These are phyloP conservation scores for Termitomyces sp. DNA, from an alignment of 768 basidiomycete genomes.

Conservation along the genomic window DNA sequence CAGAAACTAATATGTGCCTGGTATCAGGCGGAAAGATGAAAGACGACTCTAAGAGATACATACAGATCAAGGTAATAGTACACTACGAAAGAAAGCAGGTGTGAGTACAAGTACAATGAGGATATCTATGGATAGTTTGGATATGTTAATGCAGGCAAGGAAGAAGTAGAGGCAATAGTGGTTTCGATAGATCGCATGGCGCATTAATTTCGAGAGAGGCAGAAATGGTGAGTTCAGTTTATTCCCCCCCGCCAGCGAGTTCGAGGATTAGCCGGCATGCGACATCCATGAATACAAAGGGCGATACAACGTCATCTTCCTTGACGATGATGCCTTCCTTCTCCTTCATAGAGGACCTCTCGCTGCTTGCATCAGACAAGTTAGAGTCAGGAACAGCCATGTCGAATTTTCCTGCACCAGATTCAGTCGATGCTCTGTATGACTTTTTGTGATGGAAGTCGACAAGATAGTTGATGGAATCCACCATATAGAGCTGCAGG, in stretches of 20 bases:
- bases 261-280: constrained; percentile 92
- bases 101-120: constrained; percentile 11
- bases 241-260: constrained; percentile 63
- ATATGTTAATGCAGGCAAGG: constrained; percentile 1
- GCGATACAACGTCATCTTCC: constrained; percentile 71
- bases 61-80: constrained; percentile 10
- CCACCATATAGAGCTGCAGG: constrained; percentile 94
- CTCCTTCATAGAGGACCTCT: constrained; percentile 48
- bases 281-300: constrained; percentile 96
- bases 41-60: constrained; percentile 12
- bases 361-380: constrained; percentile 48
- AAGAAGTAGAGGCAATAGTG: background rate
- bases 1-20: background rate
- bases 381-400: constrained; percentile 48
- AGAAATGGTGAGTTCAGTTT: background rate
- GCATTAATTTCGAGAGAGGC: background rate
- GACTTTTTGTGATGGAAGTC: constrained; percentile 98
- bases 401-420: constrained; percentile 68
- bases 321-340: constrained; percentile 34
- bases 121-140: constrained; percentile 11
- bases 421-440: constrained; percentile 68
- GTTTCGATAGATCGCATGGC: background rate
- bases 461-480: constrained; percentile 93
- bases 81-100: constrained; percentile 6
- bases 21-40: background rate